phyloP scores from a whole-genome alignment of 2,329 filamentous ascomycete genomes.

The Tympanopsis confertula region DNA sequence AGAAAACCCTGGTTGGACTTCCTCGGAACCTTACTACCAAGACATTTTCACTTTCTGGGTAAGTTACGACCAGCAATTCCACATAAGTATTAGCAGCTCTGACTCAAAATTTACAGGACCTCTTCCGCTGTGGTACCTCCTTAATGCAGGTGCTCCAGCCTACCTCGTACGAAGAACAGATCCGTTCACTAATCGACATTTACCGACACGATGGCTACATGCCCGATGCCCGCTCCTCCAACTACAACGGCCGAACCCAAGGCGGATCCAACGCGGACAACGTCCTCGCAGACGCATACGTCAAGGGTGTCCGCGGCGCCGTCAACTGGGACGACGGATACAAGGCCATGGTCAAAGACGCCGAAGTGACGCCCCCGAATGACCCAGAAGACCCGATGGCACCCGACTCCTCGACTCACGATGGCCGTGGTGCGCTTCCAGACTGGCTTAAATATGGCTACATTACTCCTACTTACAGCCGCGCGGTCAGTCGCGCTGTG shows the following conservation, averaged over 20 bases:
- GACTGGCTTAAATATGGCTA: slow-evolving; percentile 57
- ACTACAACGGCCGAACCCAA: slow-evolving; percentile 59
- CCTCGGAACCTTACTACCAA: slow-evolving; percentile 57
- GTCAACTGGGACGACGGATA: slow-evolving; percentile 56
- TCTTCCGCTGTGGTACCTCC: slow-evolving; percentile 50
- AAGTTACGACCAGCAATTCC: slow-evolving; percentile 8
- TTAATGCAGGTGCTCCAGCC: slow-evolving; percentile 57
- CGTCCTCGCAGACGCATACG: slow-evolving; percentile 60
- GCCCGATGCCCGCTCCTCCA: slow-evolving; percentile 55
- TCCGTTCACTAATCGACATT: slow-evolving; percentile 57
- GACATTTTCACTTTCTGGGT: slow-evolving; percentile 63
- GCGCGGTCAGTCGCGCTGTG: slow-evolving; percentile 52
- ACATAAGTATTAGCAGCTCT: neutral
- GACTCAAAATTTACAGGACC: slow-evolving; percentile 11
- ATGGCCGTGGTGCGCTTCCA: slow-evolving; percentile 56
- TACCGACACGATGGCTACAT: slow-evolving; percentile 54
- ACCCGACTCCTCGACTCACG: slow-evolving; percentile 47
- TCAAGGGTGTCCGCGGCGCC: slow-evolving; percentile 51
- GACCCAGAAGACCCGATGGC: slow-evolving; percentile 42
- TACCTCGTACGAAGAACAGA: slow-evolving; percentile 47
- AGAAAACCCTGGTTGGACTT: slow-evolving; percentile 57
- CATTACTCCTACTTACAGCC: slow-evolving; percentile 48
- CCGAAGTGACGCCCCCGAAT: slow-evolving; percentile 48
- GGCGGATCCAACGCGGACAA: slow-evolving; percentile 63
- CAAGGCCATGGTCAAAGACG: slow-evolving; percentile 54